Conservation (phyloP, 1,139 yeast genomes). For the Ogataea hybrid region DNA sequence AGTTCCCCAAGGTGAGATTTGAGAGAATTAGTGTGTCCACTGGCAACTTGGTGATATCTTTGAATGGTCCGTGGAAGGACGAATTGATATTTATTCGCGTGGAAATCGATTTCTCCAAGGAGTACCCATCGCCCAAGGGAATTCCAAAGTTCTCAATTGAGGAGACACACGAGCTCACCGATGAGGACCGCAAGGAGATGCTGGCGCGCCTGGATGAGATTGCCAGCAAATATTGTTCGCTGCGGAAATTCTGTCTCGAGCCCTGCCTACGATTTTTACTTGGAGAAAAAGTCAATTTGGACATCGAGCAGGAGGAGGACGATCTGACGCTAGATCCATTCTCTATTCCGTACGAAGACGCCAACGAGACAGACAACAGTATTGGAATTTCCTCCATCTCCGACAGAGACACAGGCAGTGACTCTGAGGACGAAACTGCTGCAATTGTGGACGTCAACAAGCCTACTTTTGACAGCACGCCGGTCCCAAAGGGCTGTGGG, state of each 20-base stretch:
- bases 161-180: conserved; percentile 66
- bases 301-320: conserved; percentile 32
- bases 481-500: conserved; percentile 91
- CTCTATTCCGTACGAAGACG: conserved; percentile 33
- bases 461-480: conserved; percentile 67
- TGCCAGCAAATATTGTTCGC: conserved; percentile 53
- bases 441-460: conserved; percentile 12
- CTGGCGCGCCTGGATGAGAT: conserved; percentile 51
- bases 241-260: conserved; percentile 71
- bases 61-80: conserved; percentile 78
- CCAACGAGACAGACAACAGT: conserved; percentile 29
- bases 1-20: conserved; percentile 79
- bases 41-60: conserved; percentile 70
- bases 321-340: conserved; percentile 26
- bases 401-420: conserved; percentile 15
- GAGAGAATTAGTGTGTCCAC: conserved; percentile 87
- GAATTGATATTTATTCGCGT: conserved; percentile 69
- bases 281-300: conserved; percentile 74
- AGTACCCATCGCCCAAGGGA: conserved; percentile 61
- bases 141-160: conserved; percentile 67
- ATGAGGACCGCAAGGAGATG: conserved; percentile 49
- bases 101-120: conserved; percentile 62
- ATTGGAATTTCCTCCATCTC: conserved; percentile 11
- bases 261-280: conserved; percentile 72
- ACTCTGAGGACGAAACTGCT: conserved; percentile 16